Base-by-base conservation (phyloP, 2,329 filamentous ascomycete genomes). In the Nigrospora osmanthi region DNA sequence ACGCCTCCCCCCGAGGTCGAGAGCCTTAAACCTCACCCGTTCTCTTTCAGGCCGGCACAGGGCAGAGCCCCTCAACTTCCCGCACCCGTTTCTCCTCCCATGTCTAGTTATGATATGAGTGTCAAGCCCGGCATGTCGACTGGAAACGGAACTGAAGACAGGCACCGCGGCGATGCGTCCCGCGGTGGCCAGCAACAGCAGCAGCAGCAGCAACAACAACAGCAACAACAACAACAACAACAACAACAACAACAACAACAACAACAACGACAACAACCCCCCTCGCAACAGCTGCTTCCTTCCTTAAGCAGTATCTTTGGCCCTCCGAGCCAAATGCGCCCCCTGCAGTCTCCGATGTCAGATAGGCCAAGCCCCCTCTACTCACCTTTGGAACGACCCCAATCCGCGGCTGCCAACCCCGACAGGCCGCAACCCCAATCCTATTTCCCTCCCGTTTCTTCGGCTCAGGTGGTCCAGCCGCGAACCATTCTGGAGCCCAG, bases 271-370 rank as follows among this genome's bases (percentile, higher is more conserved):
- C 14, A 36, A 34, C 28, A 36, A 17, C 17, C 34, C 11, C 40
- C 40, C 6, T 34, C 14, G 4, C 39, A 41, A 46, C 73, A 75
- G 51, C 71, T 76, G 52, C 68, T 80, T 17, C 77, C 77, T 2
- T 71, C 77, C 6, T 54, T 81, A 51, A 79, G 73, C 59, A 80
- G 75, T 52, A 61, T 81, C 14, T 78, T 80, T 52, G 74, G 73
- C 3, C 71, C 72, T 6, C 64, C 70, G 11, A 61, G 71, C 6
- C 59, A 68, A 38, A 60, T 67, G 32, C 65, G 69, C 40, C 63
- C 70, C 23, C 53, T 70, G 41, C 66, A 68, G 47, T 74, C 75
- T 34, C 69, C 73, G 40, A 57, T 64, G 17, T 66, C 68, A 16
- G 74, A 76, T 32, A 68, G 70, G 19, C 66, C 66, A n/a, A 60